Conservation (phyloP, 1,139 yeast genomes). For the Hanseniaspora uvarum region DNA sequence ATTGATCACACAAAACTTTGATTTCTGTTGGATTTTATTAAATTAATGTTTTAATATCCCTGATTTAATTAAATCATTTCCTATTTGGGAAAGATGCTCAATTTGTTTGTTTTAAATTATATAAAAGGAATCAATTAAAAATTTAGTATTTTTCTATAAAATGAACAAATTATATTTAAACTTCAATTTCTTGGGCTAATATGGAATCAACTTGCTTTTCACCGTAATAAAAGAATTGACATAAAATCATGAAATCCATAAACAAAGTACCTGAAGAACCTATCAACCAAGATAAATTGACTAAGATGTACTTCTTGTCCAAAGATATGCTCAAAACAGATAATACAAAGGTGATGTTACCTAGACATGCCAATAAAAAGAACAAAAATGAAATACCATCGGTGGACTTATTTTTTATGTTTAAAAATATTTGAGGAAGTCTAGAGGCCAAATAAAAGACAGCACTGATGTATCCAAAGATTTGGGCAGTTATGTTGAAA, state of each 20-base stretch:
- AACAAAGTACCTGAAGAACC: slow-evolving; percentile 83
- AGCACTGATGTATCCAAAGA: slow-evolving; percentile 90
- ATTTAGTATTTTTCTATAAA: no score
- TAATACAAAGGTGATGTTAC: slow-evolving; percentile 79
- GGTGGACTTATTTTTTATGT: slow-evolving; percentile 74
- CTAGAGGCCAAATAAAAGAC: slow-evolving; percentile 75
- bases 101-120: no score
- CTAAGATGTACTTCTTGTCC: slow-evolving; percentile 56
- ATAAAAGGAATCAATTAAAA: no score
- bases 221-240: slow-evolving; percentile 73
- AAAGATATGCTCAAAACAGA: slow-evolving; percentile 71
- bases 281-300: slow-evolving; percentile 84
- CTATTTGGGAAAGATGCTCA: not conserved
- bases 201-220: not conserved
- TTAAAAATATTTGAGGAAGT: slow-evolving; percentile 76
- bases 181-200: not conserved
- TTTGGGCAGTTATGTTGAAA: slow-evolving; percentile 70
- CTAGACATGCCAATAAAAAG: slow-evolving; percentile 85
- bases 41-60: no score
- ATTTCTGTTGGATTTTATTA: no score
- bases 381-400: slow-evolving; percentile 89
- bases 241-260: slow-evolving; percentile 73
- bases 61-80: not conserved
- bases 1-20: not conserved
- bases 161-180: not conserved